Base-by-base conservation (phyloP, 2,329 filamentous ascomycete species). In the Rhexocercosporidium sp. region DNA sequence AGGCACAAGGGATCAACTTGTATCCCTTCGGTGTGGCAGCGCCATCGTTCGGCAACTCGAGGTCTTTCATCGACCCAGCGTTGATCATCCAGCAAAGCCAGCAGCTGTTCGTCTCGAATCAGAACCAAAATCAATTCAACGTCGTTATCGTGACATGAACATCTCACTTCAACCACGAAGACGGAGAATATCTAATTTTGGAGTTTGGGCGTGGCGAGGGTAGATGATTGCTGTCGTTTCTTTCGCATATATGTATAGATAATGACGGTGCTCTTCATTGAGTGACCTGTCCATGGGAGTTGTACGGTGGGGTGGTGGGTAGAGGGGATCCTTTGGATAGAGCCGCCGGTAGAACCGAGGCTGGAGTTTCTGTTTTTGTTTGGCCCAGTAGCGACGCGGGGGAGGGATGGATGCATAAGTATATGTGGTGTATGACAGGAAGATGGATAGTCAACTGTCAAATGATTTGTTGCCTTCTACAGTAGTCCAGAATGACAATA, bases 31-130 rank as follows among this genome's bases (percentile, higher is more conserved):
- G 69, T 39, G 47, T 69, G 14, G 44, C 54, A 7, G 27, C 66
- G 18, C 70, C 72, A 31, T 59, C 59, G 27, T 71, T 73, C 61
- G 59, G n/a, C n/a, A 69, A 64, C 4, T 63, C 57, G 4, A 64
- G 68, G 59, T 22, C 29, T 7, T 65, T 66, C 34, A 39, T 41
- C 31, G 67, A 69, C 39, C 67, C 67, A 1, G 67, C 67, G 2
- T 59, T 70, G 11, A 75, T 75, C 47, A 71, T 75, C 29, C 72
- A 72, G 41, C 61, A 66, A 14, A 71, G 69, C 57, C 73, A 74
- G 41, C 44, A 51, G 3, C 62, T 68, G 2, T 71, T 73, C 59
- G 62, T 75, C 64, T 44, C 44, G 27, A 22, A 62, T 29, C 29
- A 47, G 37, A 61, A 66, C 29, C 59, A 41, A 16, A 65, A 64